phyloP scores from a whole-genome alignment of 768 basidiomycete genomes.

The Russula lepida region DNA sequence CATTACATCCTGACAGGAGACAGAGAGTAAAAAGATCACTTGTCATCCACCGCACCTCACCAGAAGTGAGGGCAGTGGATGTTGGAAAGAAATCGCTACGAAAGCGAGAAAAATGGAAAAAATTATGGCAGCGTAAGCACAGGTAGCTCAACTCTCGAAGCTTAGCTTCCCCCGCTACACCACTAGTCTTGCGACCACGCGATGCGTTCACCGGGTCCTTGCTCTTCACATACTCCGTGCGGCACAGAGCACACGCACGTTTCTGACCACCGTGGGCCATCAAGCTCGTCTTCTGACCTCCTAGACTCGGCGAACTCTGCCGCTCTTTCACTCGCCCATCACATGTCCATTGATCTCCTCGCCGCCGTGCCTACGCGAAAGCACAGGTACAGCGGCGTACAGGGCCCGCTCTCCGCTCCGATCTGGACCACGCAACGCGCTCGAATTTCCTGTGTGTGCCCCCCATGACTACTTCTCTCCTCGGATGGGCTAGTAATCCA shows the following conservation, averaged over 20 bases:
- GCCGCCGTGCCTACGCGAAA: not conserved
- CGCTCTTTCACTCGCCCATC: constrained; percentile 4
- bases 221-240: constrained; percentile 14
- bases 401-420: constrained; percentile 17
- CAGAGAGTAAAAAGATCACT: not conserved
- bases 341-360: constrained; percentile 4
- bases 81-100: constrained; percentile 1
- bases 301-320: not conserved
- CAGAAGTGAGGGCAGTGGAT: not conserved
- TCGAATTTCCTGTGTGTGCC: constrained; percentile 5
- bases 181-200: constrained; percentile 16
- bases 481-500: not conserved
- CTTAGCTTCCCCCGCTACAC: constrained; percentile 15
- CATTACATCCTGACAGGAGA: not conserved
- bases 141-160: not conserved
- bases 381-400: not conserved
- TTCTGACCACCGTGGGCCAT: constrained; percentile 16
- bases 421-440: not conserved
- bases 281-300: not conserved
- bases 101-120: constrained; percentile 18
- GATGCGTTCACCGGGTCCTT: constrained; percentile 9
- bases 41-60: not conserved
- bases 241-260: constrained; percentile 3
- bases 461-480: constrained; percentile 1
- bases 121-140: constrained; percentile 18